phyloP scores from a whole-genome alignment of 2,329 filamentous ascomycete genomes.

The Lachnellula cervina region DNA sequence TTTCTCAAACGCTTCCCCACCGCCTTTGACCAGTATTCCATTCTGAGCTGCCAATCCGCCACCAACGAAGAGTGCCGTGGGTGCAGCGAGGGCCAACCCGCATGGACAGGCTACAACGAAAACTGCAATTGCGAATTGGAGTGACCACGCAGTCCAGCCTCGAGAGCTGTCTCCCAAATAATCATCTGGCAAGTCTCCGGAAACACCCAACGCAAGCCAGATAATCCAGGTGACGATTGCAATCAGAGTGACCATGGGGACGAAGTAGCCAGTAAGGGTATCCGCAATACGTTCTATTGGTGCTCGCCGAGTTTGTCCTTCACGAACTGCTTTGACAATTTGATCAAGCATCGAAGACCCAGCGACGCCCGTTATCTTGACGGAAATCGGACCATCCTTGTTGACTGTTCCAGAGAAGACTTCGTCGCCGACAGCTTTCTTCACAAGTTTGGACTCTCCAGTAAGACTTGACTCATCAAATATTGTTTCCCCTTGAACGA shows the following conservation, averaged over 20 bases:
- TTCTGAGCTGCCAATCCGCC: conserved; percentile 51
- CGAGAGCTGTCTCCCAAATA: conserved; percentile 52
- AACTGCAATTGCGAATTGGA: conserved; percentile 68
- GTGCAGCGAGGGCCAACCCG: conserved; percentile 54
- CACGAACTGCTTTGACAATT: conserved; percentile 70
- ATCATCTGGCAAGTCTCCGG: conserved; percentile 49
- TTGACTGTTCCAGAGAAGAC: conserved; percentile 74
- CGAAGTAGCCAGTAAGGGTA: conserved; percentile 69
- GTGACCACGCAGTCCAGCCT: conserved; percentile 68
- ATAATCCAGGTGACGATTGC: conserved; percentile 67
- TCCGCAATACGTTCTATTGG: conserved; percentile 74
- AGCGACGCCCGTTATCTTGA: conserved; percentile 58
- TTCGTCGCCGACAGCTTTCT: conserved; percentile 56
- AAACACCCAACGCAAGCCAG: conserved; percentile 63
- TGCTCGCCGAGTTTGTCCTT: conserved; percentile 70
- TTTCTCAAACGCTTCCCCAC: conserved; percentile 56
- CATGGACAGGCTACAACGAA: conserved; percentile 59
- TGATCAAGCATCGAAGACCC: conserved; percentile 75
- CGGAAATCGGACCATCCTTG: conserved; percentile 56
- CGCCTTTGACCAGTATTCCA: conserved; percentile 54
- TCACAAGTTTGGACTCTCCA: conserved; percentile 65
- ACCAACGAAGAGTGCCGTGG: conserved; percentile 55
- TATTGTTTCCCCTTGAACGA: conserved; percentile 57
- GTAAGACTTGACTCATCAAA: conserved; percentile 93
- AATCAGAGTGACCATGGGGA: conserved; percentile 64